Conservation (phyloP, 1,139 yeast species). For the Suhomyces chickasaworum region DNA sequence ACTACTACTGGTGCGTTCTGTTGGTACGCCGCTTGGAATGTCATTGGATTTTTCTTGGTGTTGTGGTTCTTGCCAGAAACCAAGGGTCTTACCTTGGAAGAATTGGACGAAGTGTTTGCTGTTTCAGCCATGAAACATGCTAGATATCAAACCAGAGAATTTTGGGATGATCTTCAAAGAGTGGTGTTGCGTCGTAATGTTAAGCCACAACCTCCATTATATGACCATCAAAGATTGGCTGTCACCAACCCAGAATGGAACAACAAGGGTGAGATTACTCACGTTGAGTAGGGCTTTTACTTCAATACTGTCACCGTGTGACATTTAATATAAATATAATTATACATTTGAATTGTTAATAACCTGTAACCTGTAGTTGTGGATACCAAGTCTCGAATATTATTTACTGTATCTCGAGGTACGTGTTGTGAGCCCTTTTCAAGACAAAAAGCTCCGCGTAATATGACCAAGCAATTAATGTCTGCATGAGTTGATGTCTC, state of each 20-base stretch:
- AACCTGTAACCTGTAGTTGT: neutral
- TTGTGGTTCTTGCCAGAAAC: slow-evolving; percentile 71
- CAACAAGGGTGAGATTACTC: slow-evolving; percentile 54
- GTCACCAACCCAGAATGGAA: slow-evolving; percentile 63
- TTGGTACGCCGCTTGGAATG: slow-evolving; percentile 86
- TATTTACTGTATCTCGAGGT: neutral
- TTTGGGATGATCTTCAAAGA: slow-evolving; percentile 49
- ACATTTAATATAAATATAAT: neutral
- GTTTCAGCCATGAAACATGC: slow-evolving; percentile 60
- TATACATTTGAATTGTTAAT: slow-evolving; percentile 1
- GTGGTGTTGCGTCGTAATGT: slow-evolving; percentile 43
- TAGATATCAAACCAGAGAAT: slow-evolving; percentile 50
- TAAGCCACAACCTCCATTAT: slow-evolving; percentile 55
- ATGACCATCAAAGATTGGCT: slow-evolving; percentile 58
- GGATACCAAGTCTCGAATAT: neutral
- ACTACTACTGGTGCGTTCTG: slow-evolving; percentile 85
- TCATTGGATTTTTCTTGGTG: slow-evolving; percentile 70
- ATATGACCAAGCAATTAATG: neutral
- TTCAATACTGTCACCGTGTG: slow-evolving; percentile 9
- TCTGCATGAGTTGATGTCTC: neutral
- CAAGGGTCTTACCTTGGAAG: slow-evolving; percentile 68
- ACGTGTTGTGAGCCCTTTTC: neutral
- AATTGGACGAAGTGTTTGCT: slow-evolving; percentile 68
- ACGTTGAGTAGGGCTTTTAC: slow-evolving; percentile 35
- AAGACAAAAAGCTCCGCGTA: neutral